A percentile compares a stretch with the other conserved stretches of the same genome.
Conservation (phyloP, 768 basidiomycete genomes). For the Epithele typhae region DNA sequence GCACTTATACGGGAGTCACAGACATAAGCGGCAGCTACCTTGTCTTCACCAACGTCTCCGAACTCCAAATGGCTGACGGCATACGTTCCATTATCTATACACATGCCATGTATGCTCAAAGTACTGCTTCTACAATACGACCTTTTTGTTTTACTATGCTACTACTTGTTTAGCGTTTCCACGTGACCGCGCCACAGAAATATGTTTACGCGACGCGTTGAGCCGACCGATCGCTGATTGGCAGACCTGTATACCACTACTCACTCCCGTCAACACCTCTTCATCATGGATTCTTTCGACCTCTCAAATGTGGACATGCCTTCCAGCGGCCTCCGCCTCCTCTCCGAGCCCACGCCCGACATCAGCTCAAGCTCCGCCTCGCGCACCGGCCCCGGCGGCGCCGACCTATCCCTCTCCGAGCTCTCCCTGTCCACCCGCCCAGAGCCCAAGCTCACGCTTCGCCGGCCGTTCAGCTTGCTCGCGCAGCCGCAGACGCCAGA, state of each 20-base stretch:
- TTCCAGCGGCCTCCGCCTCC: conserved; percentile 35
- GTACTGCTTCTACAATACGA: too few relatives aligned
- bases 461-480: conserved; percentile 29
- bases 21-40: too few relatives aligned
- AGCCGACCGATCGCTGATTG: too few relatives aligned
- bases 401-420: conserved; percentile 56
- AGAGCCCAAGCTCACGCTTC: conserved; percentile 5
- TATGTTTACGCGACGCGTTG: too few relatives aligned
- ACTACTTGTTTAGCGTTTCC: too few relatives aligned
- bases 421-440: conserved; percentile 39
- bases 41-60: too few relatives aligned
- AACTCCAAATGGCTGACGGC: too few relatives aligned
- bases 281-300: conserved; percentile 29
- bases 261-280: neutral
- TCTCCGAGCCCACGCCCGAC: conserved; percentile 41
- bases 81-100: too few relatives aligned
- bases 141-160: too few relatives aligned
- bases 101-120: too few relatives aligned
- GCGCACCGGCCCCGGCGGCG: conserved; percentile 39
- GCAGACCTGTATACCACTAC: too few relatives aligned
- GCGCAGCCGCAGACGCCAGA: conserved; percentile 20
- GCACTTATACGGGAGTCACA: conserved; percentile 2
- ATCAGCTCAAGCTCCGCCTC: conserved; percentile 22
- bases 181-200: too few relatives aligned
- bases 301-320: conserved; percentile 22